A percentile compares a stretch with the other conserved stretches of the same genome.
These are phyloP conservation scores for Wakefieldia striispora DNA, from an alignment of 768 basidiomycete species.

Conservation along the genomic window DNA sequence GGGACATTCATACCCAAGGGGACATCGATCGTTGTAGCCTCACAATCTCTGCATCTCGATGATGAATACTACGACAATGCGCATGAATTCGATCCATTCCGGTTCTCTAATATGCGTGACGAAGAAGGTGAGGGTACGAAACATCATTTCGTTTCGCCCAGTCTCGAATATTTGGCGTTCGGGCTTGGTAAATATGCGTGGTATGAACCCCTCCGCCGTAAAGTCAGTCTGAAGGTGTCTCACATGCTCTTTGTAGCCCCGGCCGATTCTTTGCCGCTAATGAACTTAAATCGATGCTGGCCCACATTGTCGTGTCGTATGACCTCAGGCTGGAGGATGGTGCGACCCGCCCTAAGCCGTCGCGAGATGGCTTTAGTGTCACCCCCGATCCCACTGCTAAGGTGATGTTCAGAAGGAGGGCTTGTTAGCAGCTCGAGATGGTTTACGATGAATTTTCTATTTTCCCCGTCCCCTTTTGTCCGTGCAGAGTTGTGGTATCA, in stretches of 20 bases:
- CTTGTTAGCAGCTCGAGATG: too few species aligned
- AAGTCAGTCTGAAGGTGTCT: not conserved
- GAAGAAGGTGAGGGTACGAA: slow-evolving; percentile 32
- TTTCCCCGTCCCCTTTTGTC: too few species aligned
- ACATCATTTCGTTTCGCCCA: slow-evolving; percentile 37
- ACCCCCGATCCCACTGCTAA: not conserved
- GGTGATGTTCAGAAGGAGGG: slow-evolving; percentile 3
- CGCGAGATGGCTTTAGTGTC: not conserved
- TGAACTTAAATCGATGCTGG: slow-evolving; percentile 12
- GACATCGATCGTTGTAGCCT: slow-evolving; percentile 25
- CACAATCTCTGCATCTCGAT: slow-evolving; percentile 24
- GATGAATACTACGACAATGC: slow-evolving; percentile 32
- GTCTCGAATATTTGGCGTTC: slow-evolving; percentile 36
- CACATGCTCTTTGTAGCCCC: not conserved
- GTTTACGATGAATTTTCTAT: too few species aligned
- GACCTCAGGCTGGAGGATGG: slow-evolving; percentile 9
- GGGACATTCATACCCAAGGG: slow-evolving; percentile 37
- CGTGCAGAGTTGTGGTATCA: too few species aligned
- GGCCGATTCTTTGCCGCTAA: slow-evolving; percentile 11
- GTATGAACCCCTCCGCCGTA: not conserved
- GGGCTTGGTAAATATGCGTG: slow-evolving; percentile 31
- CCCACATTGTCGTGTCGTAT: slow-evolving; percentile 6
- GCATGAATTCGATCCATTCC: slow-evolving; percentile 44
- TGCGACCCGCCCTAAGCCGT: not conserved
- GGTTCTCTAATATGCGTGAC: slow-evolving; percentile 42